Evolutionary conservation across 371 early-diverging fungal species (phyloP), one percentile per base, ranked within the genome.

Genomic region (Chytridiales sp.): DNA sequence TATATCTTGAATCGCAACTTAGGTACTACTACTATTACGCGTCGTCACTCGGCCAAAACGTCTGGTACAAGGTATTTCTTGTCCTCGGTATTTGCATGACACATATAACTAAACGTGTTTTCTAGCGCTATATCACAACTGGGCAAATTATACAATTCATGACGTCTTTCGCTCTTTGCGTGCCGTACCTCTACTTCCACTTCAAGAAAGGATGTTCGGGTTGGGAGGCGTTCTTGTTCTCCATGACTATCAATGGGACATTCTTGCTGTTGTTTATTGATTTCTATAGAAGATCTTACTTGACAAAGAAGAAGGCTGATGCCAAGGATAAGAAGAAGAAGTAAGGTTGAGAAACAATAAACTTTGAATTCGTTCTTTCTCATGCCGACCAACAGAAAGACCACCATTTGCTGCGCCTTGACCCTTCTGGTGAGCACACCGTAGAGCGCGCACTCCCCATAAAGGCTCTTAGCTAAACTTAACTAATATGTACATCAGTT

Each of bases 61-160:
- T 71, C 24, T 71, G 72, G 72, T 71, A 58, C 64, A 71, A 71
- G 67, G 70, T 67, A 30, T 4, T n/a, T n/a, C n/a, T n/a, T n/a
- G n/a, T n/a, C n/a, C n/a, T n/a, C n/a, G n/a, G n/a, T n/a, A n/a
- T n/a, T n/a, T n/a, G n/a, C n/a, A n/a, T n/a, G n/a, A n/a, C n/a
- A n/a, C n/a, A n/a, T n/a, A n/a, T n/a, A n/a, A n/a, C n/a, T n/a
- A n/a, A n/a, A n/a, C n/a, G 43, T n/a, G 1, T 30, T 17, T 13
- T 21, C n/a, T 27, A 21, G 9, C 13, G 24, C 32, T 68, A 68
- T 61, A 59, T 65, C 51, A 67, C 68, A 6, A 49, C 57, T 5
- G 63, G 53, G 13, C 73, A 72, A 52, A 72, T 72, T 32, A 36
- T 72, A 24, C 73, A 72, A 47, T 72, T 69, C 41, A 32, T 47